Evolutionary conservation across 139 green algal genomes (phyloP), one percentile per base, ranked within the genome.

Genomic region (Chlorella vulgaris): DNA sequence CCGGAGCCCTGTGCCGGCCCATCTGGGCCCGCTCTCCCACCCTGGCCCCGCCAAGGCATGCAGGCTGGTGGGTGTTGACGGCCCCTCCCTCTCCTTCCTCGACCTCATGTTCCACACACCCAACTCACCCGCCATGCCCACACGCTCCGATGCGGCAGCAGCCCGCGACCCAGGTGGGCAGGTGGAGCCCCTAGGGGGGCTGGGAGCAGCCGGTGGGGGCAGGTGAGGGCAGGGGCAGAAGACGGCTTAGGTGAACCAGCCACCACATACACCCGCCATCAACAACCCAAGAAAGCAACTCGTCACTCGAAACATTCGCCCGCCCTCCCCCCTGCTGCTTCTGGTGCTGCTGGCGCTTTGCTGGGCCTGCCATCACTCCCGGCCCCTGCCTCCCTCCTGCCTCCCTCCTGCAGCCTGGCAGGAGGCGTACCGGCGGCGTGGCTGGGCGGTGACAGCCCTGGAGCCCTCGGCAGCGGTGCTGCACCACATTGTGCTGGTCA

Each of bases 91-190:
- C 1, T 85, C 86, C 38, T 94, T 94, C 51, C 39, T 51, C 22
- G 90, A 94, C 65, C 70, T 93, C 13, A 75, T 80, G 33, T 83
- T 94, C 60, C 75, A 84, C 58, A 86, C 81, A 15, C 68, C 81
- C 33, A 61, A 36, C 42, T 69, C 74, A 10, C 82, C 86, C 28
- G 15, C 26, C 74, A 68, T 55, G 75, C 73, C 60, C 1, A 3
- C 42, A 22, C 33, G 76, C 36, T 40, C 78, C 0, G 77, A 82
- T 29, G 77, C 63, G 15, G 63, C 63, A 3, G 77, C 77, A 6
- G 51, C 40, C 31, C 22, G 18, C 0, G 42, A 83, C 35, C 47
- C 51, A 39, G 73, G 73, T 80, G 55, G 5, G 73, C 19, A 40
- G n/a, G n/a, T n/a, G n/a, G n/a, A n/a, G n/a, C n/a, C n/a, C n/a